Base-by-base conservation (phyloP, 2,329 filamentous ascomycete genomes). In the Endoconidiophora polonica region DNA sequence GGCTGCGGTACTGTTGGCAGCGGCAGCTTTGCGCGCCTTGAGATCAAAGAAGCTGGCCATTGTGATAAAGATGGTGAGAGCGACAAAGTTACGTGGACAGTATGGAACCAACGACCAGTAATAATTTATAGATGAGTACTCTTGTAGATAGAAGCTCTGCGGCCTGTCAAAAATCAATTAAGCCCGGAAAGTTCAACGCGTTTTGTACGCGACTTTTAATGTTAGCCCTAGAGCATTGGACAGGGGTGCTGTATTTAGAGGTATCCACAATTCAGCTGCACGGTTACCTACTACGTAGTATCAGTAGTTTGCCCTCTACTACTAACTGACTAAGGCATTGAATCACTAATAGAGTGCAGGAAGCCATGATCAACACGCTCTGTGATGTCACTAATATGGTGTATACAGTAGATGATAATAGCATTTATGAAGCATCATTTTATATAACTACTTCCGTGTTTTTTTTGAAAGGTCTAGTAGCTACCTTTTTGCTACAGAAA, bases 11-110 rank as follows among this genome's bases (percentile, higher is more conserved):
- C 67, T 62, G 46, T 76, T 69, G 1, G 81, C 77, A 12, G 83
- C 80, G 9, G 80, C 83, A 49, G 82, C 83, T 61, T 86, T 86
- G 36, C 90, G 80, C 49, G 90, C 90, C 67, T 94, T 94, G 59
- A 95, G 74, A 64, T 94, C 90, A 67, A 98, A 98, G 66, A 98
- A 98, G 62, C 77, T 88, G 46, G 86, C 79, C 83, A 95, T 94
- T 37, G 33, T 10, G 37, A 23, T 33, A 12, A 33, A 33, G 9
- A 18, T 18, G 39, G 9, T 20, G 40, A 42, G 9, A 7, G 18
- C 23, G 18, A 42, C 4, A 18, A 23, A 16, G 33, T 14, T 16
- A n/a, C 3, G 29, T 16, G 5, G 29, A 26, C 26, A 22, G 14
- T 37, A 23, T 29, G 29, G 12, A 12, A 12, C 29, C 12, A 33